These are phyloP conservation scores for Plasmodium gonderi DNA, from an alignment of 169 alveolate species.

Conservation along the genomic window DNA sequence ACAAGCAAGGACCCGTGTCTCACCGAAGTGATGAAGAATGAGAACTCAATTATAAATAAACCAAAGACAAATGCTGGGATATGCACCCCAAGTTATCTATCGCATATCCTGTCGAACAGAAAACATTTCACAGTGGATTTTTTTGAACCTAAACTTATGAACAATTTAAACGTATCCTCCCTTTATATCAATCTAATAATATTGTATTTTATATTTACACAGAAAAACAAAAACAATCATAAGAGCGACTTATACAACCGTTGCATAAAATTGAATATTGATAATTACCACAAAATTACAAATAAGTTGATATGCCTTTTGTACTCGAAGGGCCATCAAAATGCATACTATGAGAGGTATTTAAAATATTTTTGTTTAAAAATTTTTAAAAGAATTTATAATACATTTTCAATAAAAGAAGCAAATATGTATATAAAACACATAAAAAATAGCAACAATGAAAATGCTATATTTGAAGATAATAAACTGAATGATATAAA, in stretches of 20 bases:
- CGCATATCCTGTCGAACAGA: not conserved
- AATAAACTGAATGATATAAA: constrained; percentile 16
- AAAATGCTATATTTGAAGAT: constrained; percentile 26
- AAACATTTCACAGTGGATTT: not conserved
- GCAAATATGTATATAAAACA: constrained; percentile 16
- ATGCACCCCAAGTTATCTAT: not conserved
- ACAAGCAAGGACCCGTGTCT: too few relatives aligned
- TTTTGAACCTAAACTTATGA: not conserved
- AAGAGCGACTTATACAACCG: constrained; percentile 11
- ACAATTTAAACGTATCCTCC: constrained; percentile 26
- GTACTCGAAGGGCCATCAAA: not conserved
- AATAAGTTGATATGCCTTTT: constrained; percentile 43
- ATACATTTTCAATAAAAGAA: constrained; percentile 19
- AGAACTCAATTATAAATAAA: too few relatives aligned
- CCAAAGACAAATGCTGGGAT: too few relatives aligned
- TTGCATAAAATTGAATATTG: constrained; percentile 21
- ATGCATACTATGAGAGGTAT: constrained; percentile 32
- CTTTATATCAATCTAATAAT: constrained; percentile 47
- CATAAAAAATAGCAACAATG: constrained; percentile 5
- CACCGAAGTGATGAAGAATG: too few relatives aligned
- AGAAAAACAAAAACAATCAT: constrained; percentile 29
- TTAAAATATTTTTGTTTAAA: constrained; percentile 44
- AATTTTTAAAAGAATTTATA: constrained; percentile 41
- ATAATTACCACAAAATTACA: constrained; percentile 12
- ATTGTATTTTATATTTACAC: constrained; percentile 34